phyloP scores from a whole-genome alignment of 2,329 filamentous ascomycete species.

The Falciphora oryzae region DNA sequence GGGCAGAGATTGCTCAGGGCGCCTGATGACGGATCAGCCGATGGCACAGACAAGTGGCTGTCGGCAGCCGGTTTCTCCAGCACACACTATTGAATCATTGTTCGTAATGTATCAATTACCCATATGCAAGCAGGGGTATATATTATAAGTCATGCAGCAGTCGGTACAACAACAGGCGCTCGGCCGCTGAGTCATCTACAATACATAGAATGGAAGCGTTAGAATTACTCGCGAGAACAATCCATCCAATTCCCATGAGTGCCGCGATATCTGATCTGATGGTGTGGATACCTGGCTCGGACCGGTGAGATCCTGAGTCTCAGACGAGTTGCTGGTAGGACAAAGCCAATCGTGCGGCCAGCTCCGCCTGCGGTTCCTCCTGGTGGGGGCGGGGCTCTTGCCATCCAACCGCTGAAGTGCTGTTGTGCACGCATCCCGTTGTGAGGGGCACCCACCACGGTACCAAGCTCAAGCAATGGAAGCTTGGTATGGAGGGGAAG shows the following conservation, averaged over 20 bases:
- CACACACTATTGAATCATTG: background rate
- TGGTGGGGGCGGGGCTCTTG: background rate
- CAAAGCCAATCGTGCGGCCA: background rate
- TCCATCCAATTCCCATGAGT: too few species aligned
- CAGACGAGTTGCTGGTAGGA: too few species aligned
- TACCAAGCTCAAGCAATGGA: background rate
- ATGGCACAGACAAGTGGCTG: background rate
- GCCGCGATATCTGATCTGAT: too few species aligned
- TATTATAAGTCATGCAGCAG: background rate
- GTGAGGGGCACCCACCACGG: constrained; percentile 1
- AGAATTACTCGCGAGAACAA: too few species aligned
- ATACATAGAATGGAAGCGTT: too few species aligned
- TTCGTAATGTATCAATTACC: too few species aligned
- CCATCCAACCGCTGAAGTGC: background rate
- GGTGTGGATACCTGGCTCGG: too few species aligned
- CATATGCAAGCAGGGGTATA: too few species aligned
- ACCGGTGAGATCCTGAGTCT: too few species aligned
- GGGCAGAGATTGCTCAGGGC: constrained; percentile 22
- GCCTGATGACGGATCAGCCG: background rate
- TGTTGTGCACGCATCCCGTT: background rate
- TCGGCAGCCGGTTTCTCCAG: background rate
- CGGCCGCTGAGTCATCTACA: too few species aligned
- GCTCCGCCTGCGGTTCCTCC: background rate
- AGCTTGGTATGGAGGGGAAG: background rate
- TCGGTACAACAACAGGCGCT: too few species aligned